Base-by-base conservation (phyloP, 1,139 yeast genomes). In the Protomyces gravidus region DNA sequence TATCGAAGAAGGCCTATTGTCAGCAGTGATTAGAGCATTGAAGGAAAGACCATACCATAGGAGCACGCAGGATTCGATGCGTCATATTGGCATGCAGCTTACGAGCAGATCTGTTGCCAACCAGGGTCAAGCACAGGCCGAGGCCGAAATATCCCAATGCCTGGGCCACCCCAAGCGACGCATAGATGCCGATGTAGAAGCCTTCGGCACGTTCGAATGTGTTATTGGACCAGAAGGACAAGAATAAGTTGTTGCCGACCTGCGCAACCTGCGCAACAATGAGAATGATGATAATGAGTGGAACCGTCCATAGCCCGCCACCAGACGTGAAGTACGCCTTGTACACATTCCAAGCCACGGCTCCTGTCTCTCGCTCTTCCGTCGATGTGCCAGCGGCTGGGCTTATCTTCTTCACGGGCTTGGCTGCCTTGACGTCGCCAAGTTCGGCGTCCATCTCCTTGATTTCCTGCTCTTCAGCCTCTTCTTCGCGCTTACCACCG, bases 151-250 rank as follows among this genome's bases (percentile, higher is more conserved):
- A 68, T 23, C 70, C 63, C 66, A 75, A 23, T 69, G 73, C 69
- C 61, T 77, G 66, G 65, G 71, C 66, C 23, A 75, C 63, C 15
- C 78, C 73, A 61, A 77, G 78, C 78, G 82, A 73, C 48, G 83
- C 81, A 67, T 85, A 86, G 36, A 85, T 63, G 1, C 89, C 96
- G 73, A 87, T 85, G 70, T 89, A 89, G 65, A 82, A 80, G 2
- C 80, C 78, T 53, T 78, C 74, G 1, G 80, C 65, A 55, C 78
- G 73, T 26, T 53, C 46, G 67, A 85, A 88, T 69, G 80, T 83
- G 57, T 75, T 58, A 21, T 78, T 79, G 2, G 86, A 78, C 97
- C 97, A 89, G 71, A 81, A 89, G 0, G 96, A 84, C 63, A 89
- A 76, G 95, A 96, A 89, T 21, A 85, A 84, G 66, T 85, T 86